Evolutionary conservation across 108 stramenopile genomes (phyloP).

Genomic region (Nitzschia putrida): DNA sequence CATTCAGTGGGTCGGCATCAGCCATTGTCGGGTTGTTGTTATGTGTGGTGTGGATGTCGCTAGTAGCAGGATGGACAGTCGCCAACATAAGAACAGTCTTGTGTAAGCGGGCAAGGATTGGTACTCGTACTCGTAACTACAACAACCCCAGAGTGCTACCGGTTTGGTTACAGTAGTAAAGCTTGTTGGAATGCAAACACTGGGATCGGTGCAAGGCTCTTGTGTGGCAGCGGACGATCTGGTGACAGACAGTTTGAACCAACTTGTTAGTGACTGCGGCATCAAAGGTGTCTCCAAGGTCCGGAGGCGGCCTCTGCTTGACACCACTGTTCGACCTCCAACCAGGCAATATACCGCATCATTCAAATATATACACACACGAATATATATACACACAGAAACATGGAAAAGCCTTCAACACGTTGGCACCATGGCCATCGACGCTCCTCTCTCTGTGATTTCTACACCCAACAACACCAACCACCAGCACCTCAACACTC

Average conservation of each 20-base stretch:
- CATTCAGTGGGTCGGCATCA: slow-evolving; percentile 4
- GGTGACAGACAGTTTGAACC: neutral
- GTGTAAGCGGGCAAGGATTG: neutral
- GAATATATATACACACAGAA: neutral
- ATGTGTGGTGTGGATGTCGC: slow-evolving; percentile 8
- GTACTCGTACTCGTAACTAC: neutral
- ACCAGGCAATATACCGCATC: neutral
- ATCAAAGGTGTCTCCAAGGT: neutral
- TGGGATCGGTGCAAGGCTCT: neutral
- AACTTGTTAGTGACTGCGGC: slow-evolving; percentile 1
- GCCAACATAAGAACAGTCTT: slow-evolving; percentile 15
- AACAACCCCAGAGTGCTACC: no score
- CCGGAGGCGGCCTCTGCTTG: slow-evolving; percentile 1
- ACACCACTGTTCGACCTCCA: slow-evolving; percentile 12
- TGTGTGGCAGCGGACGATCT: neutral
- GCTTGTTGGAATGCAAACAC: neutral
- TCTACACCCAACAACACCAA: no score
- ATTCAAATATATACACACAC: neutral
- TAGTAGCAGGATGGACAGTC: slow-evolving; percentile 10
- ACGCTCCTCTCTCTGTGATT: no score
- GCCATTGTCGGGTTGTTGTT: slow-evolving; percentile 15
- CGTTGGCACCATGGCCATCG: no score
- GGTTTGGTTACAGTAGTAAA: no score
- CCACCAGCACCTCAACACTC: no score
- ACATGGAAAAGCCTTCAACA: no score